Base-by-base conservation (phyloP, 108 stramenopile species). In the Skeletonema grethae region DNA sequence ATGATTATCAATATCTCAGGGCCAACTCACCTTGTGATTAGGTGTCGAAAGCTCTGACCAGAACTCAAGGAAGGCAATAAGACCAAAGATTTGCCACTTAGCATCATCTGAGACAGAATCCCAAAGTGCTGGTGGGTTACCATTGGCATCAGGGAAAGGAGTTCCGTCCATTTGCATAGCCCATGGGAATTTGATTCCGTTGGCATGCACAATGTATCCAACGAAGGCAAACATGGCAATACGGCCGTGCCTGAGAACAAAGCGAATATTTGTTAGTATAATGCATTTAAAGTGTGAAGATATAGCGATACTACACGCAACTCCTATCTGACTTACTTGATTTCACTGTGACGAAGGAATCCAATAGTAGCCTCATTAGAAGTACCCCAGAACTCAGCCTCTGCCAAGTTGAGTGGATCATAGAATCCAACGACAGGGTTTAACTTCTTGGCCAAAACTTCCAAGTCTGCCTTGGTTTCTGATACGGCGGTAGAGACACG, bases 171-270 rank as follows among this genome's bases (percentile, higher is more conserved):
- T 34, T 34, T 83, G 82, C 69, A 84, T 71, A 53, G 83, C 67
- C 89, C 89, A 90, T 48, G 87, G 87, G 65, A 88, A 84, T 43
- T 87, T 84, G 70, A 87, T 74, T 68, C 86, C 86, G 18, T 84
- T 87, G 7, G 75, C 75, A 59, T 76, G 68, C 56, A 70, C 75
- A 29, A 72, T 82, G 87, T 90, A 90, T 65, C 90, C 90, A 59
- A 91, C 87, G 64, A 88, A 87, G 45, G 86, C 78, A 61, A 76
- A 69, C 82, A 85, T 82, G 53, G 82, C 81, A 65, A 86, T 65
- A 55, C 85, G 75, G n/a, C 85, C 85, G 50, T 86, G 85, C 76
- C 82, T 85, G 24, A 28, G 36, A 38, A 38, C 36, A 11, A 11
- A 11, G 36, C 9, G 36, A 1, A 11, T 38, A 38, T 10, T 38